phyloP scores from a whole-genome alignment of 176 grass and related monocot genomes.

The Bothriochloa decipiens region DNA sequence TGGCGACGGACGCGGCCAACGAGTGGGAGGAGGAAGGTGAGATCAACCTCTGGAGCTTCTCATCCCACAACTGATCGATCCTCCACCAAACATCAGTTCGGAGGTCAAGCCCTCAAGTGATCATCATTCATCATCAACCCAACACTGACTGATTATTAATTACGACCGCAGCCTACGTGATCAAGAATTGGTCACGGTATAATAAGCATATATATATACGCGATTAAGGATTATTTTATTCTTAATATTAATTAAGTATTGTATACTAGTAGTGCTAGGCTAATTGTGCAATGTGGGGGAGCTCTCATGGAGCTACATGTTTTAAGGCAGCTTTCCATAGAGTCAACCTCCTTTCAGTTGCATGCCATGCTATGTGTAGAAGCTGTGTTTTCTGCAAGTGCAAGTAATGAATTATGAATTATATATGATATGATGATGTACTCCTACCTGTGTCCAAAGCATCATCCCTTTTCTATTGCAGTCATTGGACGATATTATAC shows the following conservation, averaged over 20 bases:
- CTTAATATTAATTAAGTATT: slow-evolving; percentile 29
- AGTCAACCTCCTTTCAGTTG: slow-evolving; percentile 40
- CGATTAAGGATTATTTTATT: slow-evolving; percentile 50
- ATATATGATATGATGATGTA: slow-evolving; percentile 29
- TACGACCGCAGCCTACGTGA: slow-evolving; percentile 19
- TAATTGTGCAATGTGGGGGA: slow-evolving; percentile 49
- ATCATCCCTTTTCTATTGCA: slow-evolving; percentile 19
- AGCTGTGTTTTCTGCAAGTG: slow-evolving; percentile 36
- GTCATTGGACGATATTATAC: slow-evolving; percentile 7
- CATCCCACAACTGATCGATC: slow-evolving; percentile 47
- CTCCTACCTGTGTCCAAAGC: slow-evolving; percentile 37
- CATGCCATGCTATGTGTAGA: slow-evolving; percentile 51
- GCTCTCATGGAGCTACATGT: slow-evolving; percentile 79
- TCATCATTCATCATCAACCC: slow-evolving; percentile 14
- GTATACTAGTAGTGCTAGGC: slow-evolving; percentile 24
- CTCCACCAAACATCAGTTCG: slow-evolving; percentile 27
- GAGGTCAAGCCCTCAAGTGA: slow-evolving; percentile 15
- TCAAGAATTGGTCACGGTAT: slow-evolving; percentile 42
- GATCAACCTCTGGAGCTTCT: slow-evolving; percentile 91
- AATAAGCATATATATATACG: slow-evolving; percentile 33
- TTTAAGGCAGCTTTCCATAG: slow-evolving; percentile 82
- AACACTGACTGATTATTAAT: slow-evolving; percentile 47
- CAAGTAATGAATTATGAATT: slow-evolving; percentile 45
- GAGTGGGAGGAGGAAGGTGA: slow-evolving; percentile 87
- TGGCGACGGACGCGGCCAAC: slow-evolving; percentile 36